A percentile compares a stretch with the other conserved stretches of the same genome.
These are phyloP conservation scores for Metschnikowia arizonensis DNA, from an alignment of 805 yeast genomes.

Conservation along the genomic window DNA sequence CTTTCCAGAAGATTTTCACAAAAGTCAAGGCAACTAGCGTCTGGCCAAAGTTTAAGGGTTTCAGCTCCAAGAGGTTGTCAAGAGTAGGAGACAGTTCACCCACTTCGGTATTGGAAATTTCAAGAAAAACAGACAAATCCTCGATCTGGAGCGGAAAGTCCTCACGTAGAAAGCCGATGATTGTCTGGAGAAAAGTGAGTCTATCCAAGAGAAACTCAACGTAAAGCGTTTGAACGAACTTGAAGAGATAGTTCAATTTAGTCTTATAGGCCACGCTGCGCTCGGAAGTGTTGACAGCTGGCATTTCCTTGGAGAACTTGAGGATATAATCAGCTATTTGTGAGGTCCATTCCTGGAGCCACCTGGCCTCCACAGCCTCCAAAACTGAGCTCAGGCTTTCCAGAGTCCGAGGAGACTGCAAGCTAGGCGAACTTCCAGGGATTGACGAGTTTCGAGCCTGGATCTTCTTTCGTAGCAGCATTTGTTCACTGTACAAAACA, in stretches of 20 bases:
- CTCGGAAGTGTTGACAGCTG: constrained; percentile 23
- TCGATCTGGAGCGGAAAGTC: constrained; percentile 30
- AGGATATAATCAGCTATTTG: constrained; percentile 64
- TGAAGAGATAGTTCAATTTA: constrained; percentile 56
- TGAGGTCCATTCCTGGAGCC: constrained; percentile 89
- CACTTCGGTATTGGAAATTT: constrained; percentile 15
- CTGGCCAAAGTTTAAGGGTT: constrained; percentile 33
- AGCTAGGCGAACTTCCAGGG: constrained; percentile 1
- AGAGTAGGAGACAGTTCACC: constrained; percentile 22
- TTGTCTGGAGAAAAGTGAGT: constrained; percentile 58
- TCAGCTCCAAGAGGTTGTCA: not conserved
- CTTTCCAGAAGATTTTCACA: constrained; percentile 67
- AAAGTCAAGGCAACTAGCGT: constrained; percentile 41
- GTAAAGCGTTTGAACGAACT: constrained; percentile 61
- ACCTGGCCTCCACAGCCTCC: constrained; percentile 45
- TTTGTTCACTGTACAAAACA: constrained; percentile 62
- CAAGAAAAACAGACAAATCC: constrained; percentile 23
- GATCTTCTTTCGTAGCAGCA: constrained; percentile 30
- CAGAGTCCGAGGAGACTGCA: not conserved
- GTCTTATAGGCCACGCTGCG: constrained; percentile 40
- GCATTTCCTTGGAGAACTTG: constrained; percentile 43
- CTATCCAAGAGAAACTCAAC: constrained; percentile 64
- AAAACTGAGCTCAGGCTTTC: constrained; percentile 11
- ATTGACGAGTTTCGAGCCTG: constrained; percentile 18
- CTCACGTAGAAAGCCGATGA: constrained; percentile 48